Percentiles rank a stretch among this genome's conserved stretches.
phyloP scores from a whole-genome alignment of 2,329 filamentous ascomycete genomes.

The Grosmannia serpens region DNA sequence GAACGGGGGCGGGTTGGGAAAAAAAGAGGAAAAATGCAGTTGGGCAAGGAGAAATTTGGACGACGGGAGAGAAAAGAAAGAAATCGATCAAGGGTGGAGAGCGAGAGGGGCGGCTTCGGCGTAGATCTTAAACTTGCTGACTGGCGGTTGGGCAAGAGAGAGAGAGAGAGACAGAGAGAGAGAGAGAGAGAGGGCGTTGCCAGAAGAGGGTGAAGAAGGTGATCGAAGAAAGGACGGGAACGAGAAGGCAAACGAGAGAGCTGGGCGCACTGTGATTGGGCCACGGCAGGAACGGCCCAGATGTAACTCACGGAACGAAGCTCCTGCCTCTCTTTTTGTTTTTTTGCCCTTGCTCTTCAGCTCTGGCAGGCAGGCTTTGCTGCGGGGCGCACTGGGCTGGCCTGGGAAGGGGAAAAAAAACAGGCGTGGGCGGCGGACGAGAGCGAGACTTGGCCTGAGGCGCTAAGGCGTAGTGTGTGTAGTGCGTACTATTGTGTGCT shows the following conservation, averaged over 20 bases:
- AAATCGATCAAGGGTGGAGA: background rate
- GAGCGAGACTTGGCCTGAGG: background rate
- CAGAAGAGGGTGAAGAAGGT: background rate
- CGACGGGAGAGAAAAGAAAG: too few species aligned
- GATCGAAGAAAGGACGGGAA: background rate
- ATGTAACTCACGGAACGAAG: background rate
- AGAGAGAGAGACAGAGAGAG: background rate
- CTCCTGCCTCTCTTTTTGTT: background rate
- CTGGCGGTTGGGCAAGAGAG: background rate
- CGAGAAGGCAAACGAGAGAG: background rate
- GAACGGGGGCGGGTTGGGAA: too few species aligned
- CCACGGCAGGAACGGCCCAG: background rate
- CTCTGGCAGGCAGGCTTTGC: constrained; percentile 1
- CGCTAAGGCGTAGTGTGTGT: too few species aligned
- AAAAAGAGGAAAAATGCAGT: background rate
- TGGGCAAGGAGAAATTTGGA: background rate
- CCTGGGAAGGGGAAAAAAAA: too few species aligned
- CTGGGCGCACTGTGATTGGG: background rate
- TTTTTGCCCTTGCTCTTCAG: background rate
- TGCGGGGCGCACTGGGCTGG: background rate
- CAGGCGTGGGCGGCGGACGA: background rate
- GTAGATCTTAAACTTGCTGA: background rate
- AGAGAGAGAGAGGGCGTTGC: background rate
- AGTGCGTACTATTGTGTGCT: background rate
- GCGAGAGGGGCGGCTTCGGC: background rate